Base-by-base conservation (phyloP, 2,329 filamentous ascomycete genomes). In the Mariannaea elegans region DNA sequence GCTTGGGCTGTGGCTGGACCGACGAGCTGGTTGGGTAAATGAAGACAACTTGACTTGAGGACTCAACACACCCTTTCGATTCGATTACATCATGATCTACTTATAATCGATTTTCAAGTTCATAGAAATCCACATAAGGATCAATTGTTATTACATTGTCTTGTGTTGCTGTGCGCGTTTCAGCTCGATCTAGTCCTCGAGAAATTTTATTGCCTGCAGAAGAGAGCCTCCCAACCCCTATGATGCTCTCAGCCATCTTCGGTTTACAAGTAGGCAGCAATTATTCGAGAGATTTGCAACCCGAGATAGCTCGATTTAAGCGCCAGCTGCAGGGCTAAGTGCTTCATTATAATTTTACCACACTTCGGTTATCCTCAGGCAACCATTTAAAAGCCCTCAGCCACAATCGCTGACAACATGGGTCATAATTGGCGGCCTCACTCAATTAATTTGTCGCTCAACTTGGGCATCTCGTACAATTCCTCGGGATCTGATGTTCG, bases 391-490 rank as follows among this genome's bases (percentile, higher is more conserved):
- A 14, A 23, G 12, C 13, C 14, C 39, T 44, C 13, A 36, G 45
- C 52, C 36, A 56, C 44, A 36, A 21, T 18, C 12, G 24, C 24
- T 48, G 32, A n/a, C 21, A 16, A 7, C 16, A 19, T 23, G 18
- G 19, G 13, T 19, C 2, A 10, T 19, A 5, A 41, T 14, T n/a
- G 38, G 21, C 19, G 18, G n/a, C 27, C 12, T 46, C 23, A 7
- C 2, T 16, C 12, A 19, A 29, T 23, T 18, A 3, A 13, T 7
- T 4, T 47, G 5, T 27, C 16, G 18, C 62, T 56, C 27, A 69
- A 66, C 23, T 66, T 65, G 41, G 65, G 61, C 58, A 62, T 67
- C 3, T 68, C 59, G 23, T 65, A 65, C 31, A 64, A 59, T 7
- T 70, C 64, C 2, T 67, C 61, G 4, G 66, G 64, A 32, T 71